Conservation (phyloP, 345 rosid genomes). For the Cardamine occulta region DNA sequence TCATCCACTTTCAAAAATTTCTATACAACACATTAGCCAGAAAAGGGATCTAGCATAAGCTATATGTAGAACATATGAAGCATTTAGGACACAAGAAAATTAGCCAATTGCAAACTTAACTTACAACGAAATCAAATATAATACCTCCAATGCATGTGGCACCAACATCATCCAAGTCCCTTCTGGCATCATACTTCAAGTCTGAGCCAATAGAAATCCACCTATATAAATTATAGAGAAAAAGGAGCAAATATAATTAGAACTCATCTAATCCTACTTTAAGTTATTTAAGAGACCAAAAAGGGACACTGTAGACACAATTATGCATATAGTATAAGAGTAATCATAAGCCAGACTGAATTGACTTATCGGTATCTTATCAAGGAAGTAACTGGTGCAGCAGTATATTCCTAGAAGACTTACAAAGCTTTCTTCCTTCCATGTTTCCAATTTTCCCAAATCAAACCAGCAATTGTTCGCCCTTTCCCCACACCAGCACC, state of each 20-base stretch:
- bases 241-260: conserved; percentile 28
- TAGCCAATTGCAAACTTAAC: conserved; percentile 18
- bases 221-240: conserved; percentile 53
- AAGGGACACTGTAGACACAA: conserved; percentile 15
- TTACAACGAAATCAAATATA: conserved; percentile 16
- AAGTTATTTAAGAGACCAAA: conserved; percentile 11
- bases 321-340: conserved; percentile 19
- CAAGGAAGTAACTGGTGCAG: conserved; percentile 10
- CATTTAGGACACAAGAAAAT: conserved; percentile 5
- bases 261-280: conserved; percentile 11
- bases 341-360: conserved; percentile 13
- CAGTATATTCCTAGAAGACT: conserved; percentile 45
- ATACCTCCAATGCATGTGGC: conserved; percentile 79
- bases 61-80: conserved; percentile 19
- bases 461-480: conserved; percentile 93
- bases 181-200: conserved; percentile 92
- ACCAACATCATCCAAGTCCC: conserved; percentile 98
- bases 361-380: conserved; percentile 1
- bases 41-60: conserved; percentile 4
- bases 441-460: conserved; percentile 94
- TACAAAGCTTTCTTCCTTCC: conserved; percentile 86
- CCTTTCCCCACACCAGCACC: conserved; percentile 99
- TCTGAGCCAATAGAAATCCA: conserved; percentile 99
- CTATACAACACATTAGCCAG: conserved; percentile 20
- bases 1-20: conserved; percentile 9